Evolutionary conservation across 1,284 basidiomycete species (phyloP), one percentile per base, ranked within the genome.

Genomic region (Moesziomyces aphidis): DNA sequence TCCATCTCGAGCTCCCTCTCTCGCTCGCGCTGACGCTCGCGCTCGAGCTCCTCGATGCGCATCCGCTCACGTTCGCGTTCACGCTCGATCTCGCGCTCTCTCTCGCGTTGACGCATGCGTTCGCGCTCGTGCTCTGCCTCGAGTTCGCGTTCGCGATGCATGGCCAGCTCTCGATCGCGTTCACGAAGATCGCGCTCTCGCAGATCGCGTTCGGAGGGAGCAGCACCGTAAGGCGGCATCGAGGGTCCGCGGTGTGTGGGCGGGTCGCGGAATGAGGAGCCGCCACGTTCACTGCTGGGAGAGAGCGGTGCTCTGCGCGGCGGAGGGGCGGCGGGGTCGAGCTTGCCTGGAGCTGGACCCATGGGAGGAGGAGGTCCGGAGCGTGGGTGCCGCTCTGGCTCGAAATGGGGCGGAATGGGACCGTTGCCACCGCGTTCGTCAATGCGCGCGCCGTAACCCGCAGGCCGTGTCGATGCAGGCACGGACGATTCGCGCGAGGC

Each of bases 331-430:
- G 47, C 55, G 13, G 58, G 21, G 47, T 74, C 72, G 45, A 57
- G 59, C 52, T 69, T 74, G 46, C 43, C 52, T 1, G 50, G 48
- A 1, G 62, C 42, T 4, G 61, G 24, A 2, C 52, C 53, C 61
- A 58, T 69, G 15, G 65, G 61, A n/a, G 72, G 71, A 8, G 71
- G 72, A 15, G 56, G 61, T 7, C 66, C 62, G 4, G 57, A 48
- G 21, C 64, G 64, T 15, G 59, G 59, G 24, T 57, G 61, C 19
- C 71, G 71, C 13, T 73, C 72, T 13, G 61, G 54, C 22, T 73
- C 71, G 46, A 66, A 74, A 46, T 62, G 65, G 11, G 61, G 56
- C 1, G 59, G 61, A n/a, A 55, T 13, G 3, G 55, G 51, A 8
- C 58, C 54, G 11, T 11, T 31, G 22, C 36, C 46, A 23, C 28